Base-by-base conservation (phyloP, 768 basidiomycete species). In the Lentinula sp. region DNA sequence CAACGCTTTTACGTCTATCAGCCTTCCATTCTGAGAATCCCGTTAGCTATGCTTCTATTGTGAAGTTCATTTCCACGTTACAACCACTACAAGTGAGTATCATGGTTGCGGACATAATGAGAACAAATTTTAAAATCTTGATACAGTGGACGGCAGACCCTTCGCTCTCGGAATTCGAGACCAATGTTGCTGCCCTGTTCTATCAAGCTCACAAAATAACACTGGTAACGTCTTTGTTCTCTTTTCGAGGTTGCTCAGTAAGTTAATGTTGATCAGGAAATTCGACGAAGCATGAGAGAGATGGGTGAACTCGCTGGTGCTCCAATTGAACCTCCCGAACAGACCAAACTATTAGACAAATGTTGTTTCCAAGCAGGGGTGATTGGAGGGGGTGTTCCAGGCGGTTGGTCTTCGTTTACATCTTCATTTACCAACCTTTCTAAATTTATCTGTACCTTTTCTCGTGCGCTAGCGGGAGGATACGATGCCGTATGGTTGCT, bases 401-500 rank as follows among this genome's bases (percentile, higher is more conserved):
- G 97, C 45, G 95, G 95, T 95, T 68, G 66, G 89, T 71, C 4
- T 8, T n/a, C 18, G 6, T 48, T 20, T 46, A 39, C 37, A 28
- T 28, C 3, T 18, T 45, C 15, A 45, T 20, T 48, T 10, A 13
- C 45, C 37, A 42, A 35, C 46, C 49, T 63, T 48, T 20, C 33
- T 48, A 46, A n/a, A 32, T 35, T 49, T n/a, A 33, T 42, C 3
- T 12, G 55, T 35, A 35, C 41, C 32, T 23, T 51, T 28, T 28
- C 28, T 52, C 10, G 18, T 37, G 46, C 28, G 35, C 33, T n/a
- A 98, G 97, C 97, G 57, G 97, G 97, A 9, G 97, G 97, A 1
- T 98, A 91, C 72, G 97, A 99, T 70, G 97, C 97, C 6, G 84
- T 98, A 61, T 98, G 95, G 93, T 77, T 99, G 5, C 83, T 99